Conservation (phyloP, 331 rosid species). For the Malus hybrid region DNA sequence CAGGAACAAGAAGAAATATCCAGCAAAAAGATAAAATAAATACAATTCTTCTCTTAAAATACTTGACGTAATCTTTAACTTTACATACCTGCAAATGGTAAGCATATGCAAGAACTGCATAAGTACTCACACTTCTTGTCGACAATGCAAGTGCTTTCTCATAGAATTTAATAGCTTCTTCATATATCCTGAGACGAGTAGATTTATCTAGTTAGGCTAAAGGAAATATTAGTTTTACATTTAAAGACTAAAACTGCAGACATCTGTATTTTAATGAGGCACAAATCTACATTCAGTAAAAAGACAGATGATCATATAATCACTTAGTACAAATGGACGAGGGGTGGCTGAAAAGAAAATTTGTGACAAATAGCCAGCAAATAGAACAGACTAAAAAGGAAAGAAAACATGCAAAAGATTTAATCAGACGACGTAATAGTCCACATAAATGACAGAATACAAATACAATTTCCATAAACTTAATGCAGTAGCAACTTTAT, state of each 20-base stretch:
- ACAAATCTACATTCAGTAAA: neutral
- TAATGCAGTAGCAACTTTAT: neutral
- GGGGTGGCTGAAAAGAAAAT: neutral
- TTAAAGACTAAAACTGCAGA: neutral
- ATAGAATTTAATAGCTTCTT: constrained; percentile 70
- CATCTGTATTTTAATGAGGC: neutral
- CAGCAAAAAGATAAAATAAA: neutral
- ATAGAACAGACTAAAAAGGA: neutral
- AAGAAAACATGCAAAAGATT: neutral
- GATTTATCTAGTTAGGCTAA: constrained; percentile 10
- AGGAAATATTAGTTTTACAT: constrained; percentile 2
- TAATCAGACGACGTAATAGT: neutral
- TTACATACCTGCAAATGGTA: constrained; percentile 73
- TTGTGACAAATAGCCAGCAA: neutral
- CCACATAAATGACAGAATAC: neutral
- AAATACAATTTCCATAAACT: neutral
- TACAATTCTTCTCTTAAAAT: neutral
- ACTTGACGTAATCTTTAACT: neutral
- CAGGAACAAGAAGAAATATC: neutral
- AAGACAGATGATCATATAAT: constrained; percentile 8
- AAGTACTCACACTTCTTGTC: constrained; percentile 79
- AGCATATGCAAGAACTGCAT: constrained; percentile 94
- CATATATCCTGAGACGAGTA: constrained; percentile 50
- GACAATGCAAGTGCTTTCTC: constrained; percentile 90
- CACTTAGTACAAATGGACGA: neutral